Conservation (phyloP, 495 filamentous ascomycete species). For the Aspergillus cavernicola region DNA sequence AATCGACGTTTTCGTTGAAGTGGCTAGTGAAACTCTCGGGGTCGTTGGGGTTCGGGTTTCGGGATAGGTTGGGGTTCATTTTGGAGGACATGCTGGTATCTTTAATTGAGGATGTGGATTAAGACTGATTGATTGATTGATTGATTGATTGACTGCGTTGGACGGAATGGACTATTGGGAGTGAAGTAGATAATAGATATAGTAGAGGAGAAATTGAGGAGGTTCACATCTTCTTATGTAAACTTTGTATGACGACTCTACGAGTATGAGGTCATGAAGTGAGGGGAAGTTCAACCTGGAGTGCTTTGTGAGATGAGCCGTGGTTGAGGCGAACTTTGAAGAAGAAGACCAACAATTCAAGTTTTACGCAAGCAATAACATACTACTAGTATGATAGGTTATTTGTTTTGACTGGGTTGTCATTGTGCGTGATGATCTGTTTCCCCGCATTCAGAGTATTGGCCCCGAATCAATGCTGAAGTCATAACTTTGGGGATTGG, state of each 20-base stretch:
- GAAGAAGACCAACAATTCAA: too few relatives aligned
- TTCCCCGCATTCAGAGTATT: constrained; percentile 1
- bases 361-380: too few relatives aligned
- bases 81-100: constrained; percentile 1
- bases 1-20: constrained; percentile 53
- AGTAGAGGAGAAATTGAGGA: not conserved
- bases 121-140: not conserved
- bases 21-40: constrained; percentile 60
- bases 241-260: not conserved
- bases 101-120: not conserved
- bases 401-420: not conserved
- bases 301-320: not conserved
- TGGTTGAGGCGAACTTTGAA: not conserved
- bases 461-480: not conserved
- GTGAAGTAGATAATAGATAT: too few relatives aligned
- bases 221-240: not conserved
- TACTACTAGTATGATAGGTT: too few relatives aligned
- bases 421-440: not conserved
- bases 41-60: not conserved
- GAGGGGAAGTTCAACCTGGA: not conserved
- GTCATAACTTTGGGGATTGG: not conserved
- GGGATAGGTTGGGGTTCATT: not conserved
- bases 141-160: too few relatives aligned
- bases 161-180: too few relatives aligned
- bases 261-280: constrained; percentile 8